phyloP scores from a whole-genome alignment of 1,139 yeast genomes.

The Scheffersomyces cryptocercus region DNA sequence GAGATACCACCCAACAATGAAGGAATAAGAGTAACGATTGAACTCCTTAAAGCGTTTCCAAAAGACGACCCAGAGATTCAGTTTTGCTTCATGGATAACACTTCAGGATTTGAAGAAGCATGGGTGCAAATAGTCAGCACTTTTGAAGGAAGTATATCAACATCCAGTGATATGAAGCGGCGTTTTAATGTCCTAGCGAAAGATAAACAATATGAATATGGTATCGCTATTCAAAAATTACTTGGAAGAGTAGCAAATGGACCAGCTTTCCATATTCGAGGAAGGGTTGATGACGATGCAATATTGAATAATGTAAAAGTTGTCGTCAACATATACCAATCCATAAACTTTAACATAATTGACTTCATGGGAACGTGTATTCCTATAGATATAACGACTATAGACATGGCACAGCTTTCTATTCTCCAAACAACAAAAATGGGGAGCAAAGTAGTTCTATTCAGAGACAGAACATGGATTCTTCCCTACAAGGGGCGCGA shows the following conservation, averaged over 20 bases:
- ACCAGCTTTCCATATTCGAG: constrained; percentile 30
- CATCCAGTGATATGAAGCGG: constrained; percentile 23
- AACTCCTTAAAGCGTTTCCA: constrained; percentile 45
- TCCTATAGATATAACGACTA: constrained; percentile 22
- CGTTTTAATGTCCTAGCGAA: constrained; percentile 15
- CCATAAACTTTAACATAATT: constrained; percentile 40
- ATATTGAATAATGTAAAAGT: constrained; percentile 7
- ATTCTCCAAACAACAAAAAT: constrained; percentile 18
- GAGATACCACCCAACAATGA: constrained; percentile 42
- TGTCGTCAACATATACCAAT: constrained; percentile 34
- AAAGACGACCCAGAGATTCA: constrained; percentile 35
- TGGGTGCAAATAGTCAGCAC: constrained; percentile 43
- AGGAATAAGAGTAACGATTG: constrained; percentile 39
- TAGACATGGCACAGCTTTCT: constrained; percentile 18
- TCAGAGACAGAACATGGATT: constrained; percentile 29
- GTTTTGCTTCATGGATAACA: constrained; percentile 42
- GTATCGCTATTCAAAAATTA: not conserved
- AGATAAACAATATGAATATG: not conserved
- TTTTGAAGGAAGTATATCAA: constrained; percentile 33
- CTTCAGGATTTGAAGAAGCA: constrained; percentile 58
- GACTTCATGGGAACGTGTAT: constrained; percentile 31
- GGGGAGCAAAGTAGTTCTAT: constrained; percentile 26
- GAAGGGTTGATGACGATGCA: constrained; percentile 7
- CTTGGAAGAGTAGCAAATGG: constrained; percentile 5
- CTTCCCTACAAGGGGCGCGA: constrained; percentile 25